Conservation (phyloP, 495 filamentous ascomycete species). For the Aspergillus diversus region DNA sequence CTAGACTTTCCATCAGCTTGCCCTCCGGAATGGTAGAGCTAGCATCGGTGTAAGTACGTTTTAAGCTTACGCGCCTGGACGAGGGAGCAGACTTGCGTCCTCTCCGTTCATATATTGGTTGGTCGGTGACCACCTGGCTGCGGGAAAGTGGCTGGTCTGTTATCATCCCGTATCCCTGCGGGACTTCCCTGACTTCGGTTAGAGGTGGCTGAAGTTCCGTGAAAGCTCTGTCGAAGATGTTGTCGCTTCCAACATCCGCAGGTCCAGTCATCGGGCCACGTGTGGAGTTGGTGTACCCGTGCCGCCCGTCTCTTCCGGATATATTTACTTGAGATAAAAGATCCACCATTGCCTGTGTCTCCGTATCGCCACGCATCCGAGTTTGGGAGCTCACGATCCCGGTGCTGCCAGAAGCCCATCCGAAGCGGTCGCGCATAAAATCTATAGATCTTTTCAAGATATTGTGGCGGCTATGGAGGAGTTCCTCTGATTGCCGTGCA, state of each 20-base stretch:
- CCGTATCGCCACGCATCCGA: slow-evolving; percentile 76
- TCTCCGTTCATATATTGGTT: slow-evolving; percentile 36
- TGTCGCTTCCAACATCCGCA: slow-evolving; percentile 64
- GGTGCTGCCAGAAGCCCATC: slow-evolving; percentile 70
- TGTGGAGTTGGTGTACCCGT: slow-evolving; percentile 39
- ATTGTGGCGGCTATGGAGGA: slow-evolving; percentile 88
- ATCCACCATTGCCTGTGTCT: slow-evolving; percentile 90
- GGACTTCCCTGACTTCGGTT: slow-evolving; percentile 21
- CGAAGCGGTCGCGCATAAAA: slow-evolving; percentile 94
- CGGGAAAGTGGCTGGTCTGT: slow-evolving; percentile 31
- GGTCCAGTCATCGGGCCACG: slow-evolving; percentile 77
- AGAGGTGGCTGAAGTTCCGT: slow-evolving; percentile 39
- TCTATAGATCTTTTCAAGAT: slow-evolving; percentile 92
- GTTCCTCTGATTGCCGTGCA: slow-evolving; percentile 91
- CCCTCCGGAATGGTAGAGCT: slow-evolving; percentile 70
- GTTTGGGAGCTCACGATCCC: slow-evolving; percentile 80
- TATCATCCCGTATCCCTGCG: slow-evolving; percentile 21
- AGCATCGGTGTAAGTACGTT: slow-evolving; percentile 86
- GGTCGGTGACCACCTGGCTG: slow-evolving; percentile 38
- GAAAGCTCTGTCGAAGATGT: slow-evolving; percentile 83
- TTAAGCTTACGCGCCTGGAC: slow-evolving; percentile 72
- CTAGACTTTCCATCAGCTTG: slow-evolving; percentile 86
- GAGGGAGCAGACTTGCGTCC: slow-evolving; percentile 42
- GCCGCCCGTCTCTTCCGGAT: slow-evolving; percentile 57
- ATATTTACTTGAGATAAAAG: slow-evolving; percentile 78